phyloP scores from a whole-genome alignment of 768 basidiomycete genomes.

The Candolleomyces aberdarensis region DNA sequence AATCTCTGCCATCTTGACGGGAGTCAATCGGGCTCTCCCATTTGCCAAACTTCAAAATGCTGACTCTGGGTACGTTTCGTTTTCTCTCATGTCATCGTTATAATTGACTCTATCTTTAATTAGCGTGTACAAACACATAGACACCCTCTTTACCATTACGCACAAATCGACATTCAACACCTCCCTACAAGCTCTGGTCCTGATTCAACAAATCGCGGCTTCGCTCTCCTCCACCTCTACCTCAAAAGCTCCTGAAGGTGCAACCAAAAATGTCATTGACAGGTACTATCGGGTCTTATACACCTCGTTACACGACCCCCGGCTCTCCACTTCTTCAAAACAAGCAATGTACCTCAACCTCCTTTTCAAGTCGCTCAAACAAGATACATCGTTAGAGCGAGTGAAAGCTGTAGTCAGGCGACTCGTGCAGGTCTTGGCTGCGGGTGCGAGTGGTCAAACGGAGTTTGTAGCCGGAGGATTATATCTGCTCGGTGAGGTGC shows the following conservation, averaged over 20 bases:
- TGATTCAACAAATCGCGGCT: constrained; percentile 80
- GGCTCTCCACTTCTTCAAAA: constrained; percentile 81
- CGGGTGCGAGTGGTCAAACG: constrained; percentile 68
- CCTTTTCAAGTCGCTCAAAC: constrained; percentile 86
- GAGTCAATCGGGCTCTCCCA: constrained; percentile 92
- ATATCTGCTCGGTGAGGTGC: constrained; percentile 83
- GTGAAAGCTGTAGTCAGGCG: constrained; percentile 80
- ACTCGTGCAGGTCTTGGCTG: constrained; percentile 75
- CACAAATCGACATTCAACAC: constrained; percentile 97
- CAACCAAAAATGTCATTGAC: constrained; percentile 51
- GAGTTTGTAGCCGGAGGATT: constrained; percentile 90
- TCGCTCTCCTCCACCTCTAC: constrained; percentile 41
- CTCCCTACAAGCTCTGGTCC: constrained; percentile 84
- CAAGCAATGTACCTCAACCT: constrained; percentile 97
- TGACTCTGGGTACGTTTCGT: constrained; percentile 52
- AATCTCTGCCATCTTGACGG: constrained; percentile 87
- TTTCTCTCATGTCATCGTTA: neutral
- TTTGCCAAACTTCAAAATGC: constrained; percentile 80
- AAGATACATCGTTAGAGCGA: constrained; percentile 36
- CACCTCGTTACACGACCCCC: constrained; percentile 79
- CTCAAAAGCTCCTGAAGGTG: constrained; percentile 32
- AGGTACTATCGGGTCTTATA: constrained; percentile 85
- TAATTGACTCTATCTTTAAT: neutral
- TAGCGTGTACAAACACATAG: constrained; percentile 79
- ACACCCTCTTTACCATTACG: constrained; percentile 91